Percentiles rank a stretch among this genome's conserved stretches.
Conservation (phyloP, 805 yeast genomes). For the Saccharomycopsis synnaedendra region DNA sequence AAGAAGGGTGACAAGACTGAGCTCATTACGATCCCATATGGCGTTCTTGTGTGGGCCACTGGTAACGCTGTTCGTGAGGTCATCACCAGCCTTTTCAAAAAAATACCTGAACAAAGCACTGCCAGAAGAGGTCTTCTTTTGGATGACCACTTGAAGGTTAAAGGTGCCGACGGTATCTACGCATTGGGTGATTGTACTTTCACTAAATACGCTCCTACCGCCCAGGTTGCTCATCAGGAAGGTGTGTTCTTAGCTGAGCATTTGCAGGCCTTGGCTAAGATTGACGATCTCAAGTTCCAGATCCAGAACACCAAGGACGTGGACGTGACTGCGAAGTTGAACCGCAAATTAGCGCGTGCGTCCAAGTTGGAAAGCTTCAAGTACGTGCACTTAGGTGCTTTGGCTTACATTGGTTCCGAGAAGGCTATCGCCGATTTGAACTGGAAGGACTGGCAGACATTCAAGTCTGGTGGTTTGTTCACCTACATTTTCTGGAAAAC, state of each 20-base stretch:
- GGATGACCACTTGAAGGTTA: constrained; percentile 69
- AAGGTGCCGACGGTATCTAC: constrained; percentile 71
- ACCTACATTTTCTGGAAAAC: constrained; percentile 93
- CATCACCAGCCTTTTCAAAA: constrained; percentile 50
- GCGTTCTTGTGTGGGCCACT: constrained; percentile 94
- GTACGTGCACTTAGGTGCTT: constrained; percentile 83
- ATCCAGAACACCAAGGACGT: constrained; percentile 24
- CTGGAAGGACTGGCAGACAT: constrained; percentile 68
- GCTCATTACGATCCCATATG: constrained; percentile 65
- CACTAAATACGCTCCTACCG: constrained; percentile 84
- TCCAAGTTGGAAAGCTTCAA: constrained; percentile 45
- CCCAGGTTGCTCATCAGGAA: constrained; percentile 95
- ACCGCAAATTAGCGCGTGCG: constrained; percentile 24
- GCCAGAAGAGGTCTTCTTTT: constrained; percentile 87
- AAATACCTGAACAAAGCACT: constrained; percentile 65
- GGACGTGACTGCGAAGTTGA: constrained; percentile 34
- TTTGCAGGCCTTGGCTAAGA: constrained; percentile 52
- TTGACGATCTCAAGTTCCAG: constrained; percentile 44
- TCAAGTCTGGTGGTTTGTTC: constrained; percentile 73
- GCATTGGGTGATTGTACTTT: constrained; percentile 94
- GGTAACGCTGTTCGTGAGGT: constrained; percentile 87
- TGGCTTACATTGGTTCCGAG: constrained; percentile 90
- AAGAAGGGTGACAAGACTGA: constrained; percentile 48
- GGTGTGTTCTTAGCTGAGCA: constrained; percentile 71
- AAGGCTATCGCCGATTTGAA: constrained; percentile 88